Conservation (phyloP, 106 monocot genomes). For the Posidonia australis region DNA sequence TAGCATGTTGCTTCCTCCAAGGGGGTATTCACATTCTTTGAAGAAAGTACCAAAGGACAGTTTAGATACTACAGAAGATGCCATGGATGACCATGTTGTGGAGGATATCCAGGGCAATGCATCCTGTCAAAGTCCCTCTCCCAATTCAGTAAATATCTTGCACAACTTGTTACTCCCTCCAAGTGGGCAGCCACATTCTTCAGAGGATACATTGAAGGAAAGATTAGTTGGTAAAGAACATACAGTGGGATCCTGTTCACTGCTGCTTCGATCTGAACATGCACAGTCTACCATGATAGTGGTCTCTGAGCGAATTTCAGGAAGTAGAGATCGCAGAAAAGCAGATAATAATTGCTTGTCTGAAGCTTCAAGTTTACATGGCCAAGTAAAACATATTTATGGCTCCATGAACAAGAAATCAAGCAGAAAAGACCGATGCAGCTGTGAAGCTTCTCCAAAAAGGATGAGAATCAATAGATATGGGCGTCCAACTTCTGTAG, state of each 20-base stretch:
- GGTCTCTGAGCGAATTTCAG: background rate
- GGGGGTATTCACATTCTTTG: background rate
- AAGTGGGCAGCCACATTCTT: background rate
- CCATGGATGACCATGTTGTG: background rate
- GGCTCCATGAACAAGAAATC: background rate
- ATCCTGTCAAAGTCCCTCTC: background rate
- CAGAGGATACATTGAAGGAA: background rate
- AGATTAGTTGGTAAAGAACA: background rate
- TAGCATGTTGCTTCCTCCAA: background rate
- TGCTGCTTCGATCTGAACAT: constrained; percentile 2
- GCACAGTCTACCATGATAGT: background rate
- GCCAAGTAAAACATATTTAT: constrained; percentile 2
- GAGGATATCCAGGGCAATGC: background rate
- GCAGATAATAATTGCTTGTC: background rate
- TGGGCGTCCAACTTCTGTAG: background rate
- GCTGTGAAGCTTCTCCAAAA: background rate
- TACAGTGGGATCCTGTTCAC: constrained; percentile 1
- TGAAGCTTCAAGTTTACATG: constrained; percentile 4
- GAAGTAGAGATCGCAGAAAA: background rate
- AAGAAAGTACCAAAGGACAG: background rate
- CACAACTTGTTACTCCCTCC: background rate
- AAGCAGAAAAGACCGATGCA: constrained; percentile 1
- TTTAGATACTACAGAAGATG: background rate
- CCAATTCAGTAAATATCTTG: background rate
- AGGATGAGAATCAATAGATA: background rate